These are phyloP conservation scores for Hydrangea macrophylla DNA, from an alignment of 148 eudicot species.

Conservation along the genomic window DNA sequence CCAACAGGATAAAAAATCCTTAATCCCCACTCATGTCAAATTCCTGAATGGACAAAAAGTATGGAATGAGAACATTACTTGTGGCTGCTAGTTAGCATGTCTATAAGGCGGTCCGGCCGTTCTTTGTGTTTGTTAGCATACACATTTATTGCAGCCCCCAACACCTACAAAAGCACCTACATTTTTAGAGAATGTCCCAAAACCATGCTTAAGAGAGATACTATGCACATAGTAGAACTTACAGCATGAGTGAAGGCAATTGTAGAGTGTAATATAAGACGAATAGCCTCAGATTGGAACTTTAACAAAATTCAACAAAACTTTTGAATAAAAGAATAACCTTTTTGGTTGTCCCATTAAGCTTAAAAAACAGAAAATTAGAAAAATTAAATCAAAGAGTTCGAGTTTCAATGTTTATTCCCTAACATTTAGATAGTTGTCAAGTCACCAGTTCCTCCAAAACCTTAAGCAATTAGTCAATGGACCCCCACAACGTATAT, in stretches of 20 bases:
- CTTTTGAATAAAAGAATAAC: neutral
- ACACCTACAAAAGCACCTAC: conserved; percentile 49
- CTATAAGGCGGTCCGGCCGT: conserved; percentile 99
- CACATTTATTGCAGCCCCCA: conserved; percentile 96
- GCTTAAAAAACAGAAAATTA: neutral
- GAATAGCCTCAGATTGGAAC: neutral
- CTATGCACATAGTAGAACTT: neutral
- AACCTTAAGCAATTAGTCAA: no score
- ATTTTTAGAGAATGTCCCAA: conserved; percentile 1
- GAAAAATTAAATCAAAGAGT: no score
- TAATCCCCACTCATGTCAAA: neutral
- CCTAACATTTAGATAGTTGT: no score
- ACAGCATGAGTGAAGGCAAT: neutral
- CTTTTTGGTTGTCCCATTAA: neutral
- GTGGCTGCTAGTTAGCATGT: conserved; percentile 95
- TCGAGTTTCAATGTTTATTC: no score
- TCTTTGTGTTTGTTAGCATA: conserved; percentile 98
- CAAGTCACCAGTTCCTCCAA: no score
- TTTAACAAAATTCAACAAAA: neutral
- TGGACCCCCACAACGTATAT: no score
- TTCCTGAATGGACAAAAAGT: neutral
- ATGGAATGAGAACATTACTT: conserved; percentile 41
- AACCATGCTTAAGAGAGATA: neutral
- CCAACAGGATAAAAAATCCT: neutral
- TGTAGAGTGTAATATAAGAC: neutral